These are phyloP conservation scores for Lathyrus tuberosus DNA, from an alignment of 306 rosid species.

Conservation along the genomic window DNA sequence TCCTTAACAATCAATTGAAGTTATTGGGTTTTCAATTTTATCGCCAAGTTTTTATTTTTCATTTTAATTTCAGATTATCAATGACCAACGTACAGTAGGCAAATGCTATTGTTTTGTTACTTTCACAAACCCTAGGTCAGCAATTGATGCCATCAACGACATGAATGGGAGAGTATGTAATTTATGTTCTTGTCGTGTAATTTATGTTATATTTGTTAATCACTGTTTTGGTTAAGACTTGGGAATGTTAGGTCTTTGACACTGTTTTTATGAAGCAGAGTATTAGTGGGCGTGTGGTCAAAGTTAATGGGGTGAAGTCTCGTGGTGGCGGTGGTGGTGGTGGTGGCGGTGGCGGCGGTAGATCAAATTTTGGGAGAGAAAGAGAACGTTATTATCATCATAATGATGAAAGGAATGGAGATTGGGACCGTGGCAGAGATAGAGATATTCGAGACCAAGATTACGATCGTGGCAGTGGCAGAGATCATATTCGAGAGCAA, in stretches of 20 bases:
- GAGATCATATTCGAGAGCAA: constrained; percentile 51
- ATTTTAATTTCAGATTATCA: constrained; percentile 63
- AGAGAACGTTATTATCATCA: constrained; percentile 55
- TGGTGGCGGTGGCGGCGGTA: constrained; percentile 55
- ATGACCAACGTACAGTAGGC: constrained; percentile 74
- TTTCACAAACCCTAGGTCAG: constrained; percentile 86
- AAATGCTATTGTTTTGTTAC: constrained; percentile 95
- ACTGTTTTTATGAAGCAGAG: constrained; percentile 57
- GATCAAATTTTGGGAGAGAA: constrained; percentile 70
- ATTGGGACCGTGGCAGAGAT: constrained; percentile 50
- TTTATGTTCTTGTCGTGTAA: constrained; percentile 16
- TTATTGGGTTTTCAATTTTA: constrained; percentile 21
- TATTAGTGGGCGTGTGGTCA: constrained; percentile 76
- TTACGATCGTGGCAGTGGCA: constrained; percentile 49
- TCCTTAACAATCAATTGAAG: neutral
- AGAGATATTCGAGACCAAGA: constrained; percentile 53
- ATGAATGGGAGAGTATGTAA: constrained; percentile 90
- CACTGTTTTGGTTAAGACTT: constrained; percentile 17
- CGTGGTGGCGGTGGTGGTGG: constrained; percentile 54
- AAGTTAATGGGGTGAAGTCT: constrained; percentile 77
- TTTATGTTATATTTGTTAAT: neutral
- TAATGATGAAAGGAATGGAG: constrained; percentile 60
- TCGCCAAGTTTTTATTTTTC: neutral
- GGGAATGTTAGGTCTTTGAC: constrained; percentile 35
- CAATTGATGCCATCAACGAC: constrained; percentile 77